phyloP scores from a whole-genome alignment of 352 stramenopile genomes.

The Phytophthora chlamydospora region DNA sequence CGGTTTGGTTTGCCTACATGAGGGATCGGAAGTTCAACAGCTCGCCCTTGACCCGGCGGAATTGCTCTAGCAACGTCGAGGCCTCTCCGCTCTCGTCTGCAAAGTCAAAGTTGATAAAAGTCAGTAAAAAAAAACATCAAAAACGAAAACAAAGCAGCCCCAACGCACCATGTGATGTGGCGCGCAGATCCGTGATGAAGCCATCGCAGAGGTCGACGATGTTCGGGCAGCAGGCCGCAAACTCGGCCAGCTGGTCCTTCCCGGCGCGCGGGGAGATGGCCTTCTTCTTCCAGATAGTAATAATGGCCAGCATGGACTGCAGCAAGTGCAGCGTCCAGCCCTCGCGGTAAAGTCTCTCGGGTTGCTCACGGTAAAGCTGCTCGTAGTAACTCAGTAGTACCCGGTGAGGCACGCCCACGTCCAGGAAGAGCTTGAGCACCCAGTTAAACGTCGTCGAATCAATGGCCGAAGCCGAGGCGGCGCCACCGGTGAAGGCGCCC shows the following conservation, averaged over 20 bases:
- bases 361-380: conserved; percentile 76
- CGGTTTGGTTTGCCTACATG: conserved; percentile 48
- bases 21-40: conserved; percentile 74
- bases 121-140: conserved; percentile 19
- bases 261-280: conserved; percentile 70
- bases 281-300: conserved; percentile 86
- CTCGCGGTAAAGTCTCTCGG: conserved; percentile 74
- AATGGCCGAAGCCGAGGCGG: conserved; percentile 56
- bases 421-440: conserved; percentile 82
- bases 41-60: conserved; percentile 75
- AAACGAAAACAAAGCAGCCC: conserved; percentile 2
- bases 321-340: conserved; percentile 84
- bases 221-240: conserved; percentile 78
- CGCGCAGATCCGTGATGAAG: conserved; percentile 82
- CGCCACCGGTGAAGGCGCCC: conserved; percentile 40
- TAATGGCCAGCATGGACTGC: conserved; percentile 73
- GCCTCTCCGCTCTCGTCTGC: conserved; percentile 70
- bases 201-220: conserved; percentile 82
- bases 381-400: conserved; percentile 83
- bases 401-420: conserved; percentile 79
- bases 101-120: conserved; percentile 11
- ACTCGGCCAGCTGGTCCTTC: conserved; percentile 75
- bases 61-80: conserved; percentile 68
- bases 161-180: conserved; percentile 72
- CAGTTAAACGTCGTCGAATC: conserved; percentile 81